phyloP scores from a whole-genome alignment of 208 protist species.

The Crithidia fasciculata region DNA sequence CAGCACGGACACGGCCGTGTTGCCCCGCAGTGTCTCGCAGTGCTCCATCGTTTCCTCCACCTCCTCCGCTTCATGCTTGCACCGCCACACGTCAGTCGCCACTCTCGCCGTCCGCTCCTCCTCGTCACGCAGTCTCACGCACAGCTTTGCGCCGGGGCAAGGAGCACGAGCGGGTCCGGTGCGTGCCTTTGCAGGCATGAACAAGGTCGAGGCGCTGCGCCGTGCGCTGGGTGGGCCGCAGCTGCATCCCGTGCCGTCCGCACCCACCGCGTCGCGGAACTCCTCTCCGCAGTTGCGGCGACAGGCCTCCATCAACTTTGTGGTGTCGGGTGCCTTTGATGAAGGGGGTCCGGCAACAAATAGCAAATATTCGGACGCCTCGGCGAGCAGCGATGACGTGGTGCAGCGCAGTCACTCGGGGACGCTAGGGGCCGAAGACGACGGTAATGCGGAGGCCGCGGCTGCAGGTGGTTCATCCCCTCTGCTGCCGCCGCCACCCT shows the following conservation, averaged over 20 bases:
- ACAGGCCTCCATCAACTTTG: background rate
- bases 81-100: background rate
- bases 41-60: background rate
- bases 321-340: slow-evolving; percentile 1
- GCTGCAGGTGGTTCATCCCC: too few species aligned
- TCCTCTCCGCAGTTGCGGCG: background rate
- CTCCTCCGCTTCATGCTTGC: background rate
- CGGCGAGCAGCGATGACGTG: background rate
- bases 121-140: background rate
- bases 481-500: background rate
- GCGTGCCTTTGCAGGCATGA: slow-evolving; percentile 23
- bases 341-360: too few species aligned
- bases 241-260: slow-evolving; percentile 2
- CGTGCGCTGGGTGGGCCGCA: slow-evolving; percentile 11
- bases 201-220: slow-evolving; percentile 13
- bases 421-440: background rate
- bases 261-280: background rate
- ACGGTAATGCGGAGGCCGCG: too few species aligned
- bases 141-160: background rate
- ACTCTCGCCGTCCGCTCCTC: background rate
- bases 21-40: background rate
- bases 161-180: background rate
- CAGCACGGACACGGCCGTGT: background rate
- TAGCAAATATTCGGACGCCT: background rate
- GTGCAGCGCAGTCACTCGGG: background rate